These are phyloP conservation scores for Eucalyptus cladocalyx DNA, from an alignment of 345 rosid species.

Conservation along the genomic window DNA sequence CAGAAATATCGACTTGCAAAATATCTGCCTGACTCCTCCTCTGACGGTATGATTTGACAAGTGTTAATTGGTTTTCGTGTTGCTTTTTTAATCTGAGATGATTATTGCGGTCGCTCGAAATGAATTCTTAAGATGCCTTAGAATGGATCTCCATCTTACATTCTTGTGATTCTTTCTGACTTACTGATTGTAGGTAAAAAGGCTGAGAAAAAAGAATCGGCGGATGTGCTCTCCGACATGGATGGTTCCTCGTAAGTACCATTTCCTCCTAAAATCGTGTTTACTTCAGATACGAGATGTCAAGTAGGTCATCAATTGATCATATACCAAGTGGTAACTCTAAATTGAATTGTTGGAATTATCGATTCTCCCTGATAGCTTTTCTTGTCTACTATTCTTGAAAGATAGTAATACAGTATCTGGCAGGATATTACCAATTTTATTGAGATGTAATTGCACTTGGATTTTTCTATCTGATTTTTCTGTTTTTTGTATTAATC, in stretches of 20 bases:
- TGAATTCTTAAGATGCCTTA: background rate
- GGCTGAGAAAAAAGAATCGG: slow-evolving; percentile 85
- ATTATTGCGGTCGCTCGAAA: background rate
- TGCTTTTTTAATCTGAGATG: background rate
- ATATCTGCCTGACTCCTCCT: slow-evolving; percentile 90
- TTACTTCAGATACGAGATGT: background rate
- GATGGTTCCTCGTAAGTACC: slow-evolving; percentile 88
- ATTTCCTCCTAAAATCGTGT: background rate
- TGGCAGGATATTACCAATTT: background rate
- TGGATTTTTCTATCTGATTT: background rate
- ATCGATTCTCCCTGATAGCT: background rate
- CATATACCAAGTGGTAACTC: background rate
- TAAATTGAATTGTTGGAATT: background rate
- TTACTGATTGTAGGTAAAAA: slow-evolving; percentile 41
- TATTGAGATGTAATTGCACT: background rate
- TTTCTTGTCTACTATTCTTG: background rate
- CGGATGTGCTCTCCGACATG: slow-evolving; percentile 68
- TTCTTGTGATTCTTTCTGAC: slow-evolving; percentile 9
- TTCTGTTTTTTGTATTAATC: background rate
- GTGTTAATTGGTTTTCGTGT: background rate
- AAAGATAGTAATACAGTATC: background rate
- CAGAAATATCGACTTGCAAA: slow-evolving; percentile 99
- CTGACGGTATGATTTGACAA: slow-evolving; percentile 49
- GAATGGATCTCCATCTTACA: background rate
- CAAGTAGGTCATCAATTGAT: background rate